These are phyloP conservation scores for Rhynchosporium secalis DNA, from an alignment of 2,329 filamentous ascomycete genomes.

Conservation along the genomic window DNA sequence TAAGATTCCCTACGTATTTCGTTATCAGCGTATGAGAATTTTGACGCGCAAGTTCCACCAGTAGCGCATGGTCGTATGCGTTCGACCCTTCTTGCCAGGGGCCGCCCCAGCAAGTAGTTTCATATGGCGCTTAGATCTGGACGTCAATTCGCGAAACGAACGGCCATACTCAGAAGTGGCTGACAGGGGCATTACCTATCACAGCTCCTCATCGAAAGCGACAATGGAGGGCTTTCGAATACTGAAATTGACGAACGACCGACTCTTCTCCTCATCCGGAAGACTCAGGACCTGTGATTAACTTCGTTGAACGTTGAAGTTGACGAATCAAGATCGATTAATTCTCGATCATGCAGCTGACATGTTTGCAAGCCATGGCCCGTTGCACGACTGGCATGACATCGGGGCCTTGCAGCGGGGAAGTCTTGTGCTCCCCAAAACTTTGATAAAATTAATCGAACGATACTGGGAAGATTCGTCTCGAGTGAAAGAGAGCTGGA, in stretches of 20 bases:
- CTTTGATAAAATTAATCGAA: conserved; percentile 12
- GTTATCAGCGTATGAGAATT: conserved; percentile 2
- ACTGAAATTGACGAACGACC: background rate
- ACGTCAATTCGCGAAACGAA: conserved; percentile 22
- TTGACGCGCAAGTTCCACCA: conserved; percentile 17
- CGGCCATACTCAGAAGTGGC: conserved; percentile 1
- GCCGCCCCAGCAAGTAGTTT: conserved; percentile 6
- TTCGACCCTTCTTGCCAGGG: conserved; percentile 4
- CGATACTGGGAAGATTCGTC: background rate
- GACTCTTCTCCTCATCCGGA: background rate
- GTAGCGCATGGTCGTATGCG: background rate
- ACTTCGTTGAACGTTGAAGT: background rate
- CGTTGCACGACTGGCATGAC: conserved; percentile 34
- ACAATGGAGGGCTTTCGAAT: conserved; percentile 12
- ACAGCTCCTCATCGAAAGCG: conserved; percentile 28
- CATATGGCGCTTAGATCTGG: conserved; percentile 25
- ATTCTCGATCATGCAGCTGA: conserved; percentile 33
- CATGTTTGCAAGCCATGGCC: conserved; percentile 25
- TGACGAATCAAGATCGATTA: conserved; percentile 9
- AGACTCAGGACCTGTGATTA: conserved; percentile 1
- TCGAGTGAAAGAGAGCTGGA: too few relatives aligned
- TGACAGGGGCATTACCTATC: conserved; percentile 17
- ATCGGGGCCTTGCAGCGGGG: conserved; percentile 35
- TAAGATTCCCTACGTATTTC: conserved; percentile 1
- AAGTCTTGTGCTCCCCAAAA: conserved; percentile 24